A percentile compares a stretch with the other conserved stretches of the same genome.
These are phyloP conservation scores for Gossypium anomalum DNA, from an alignment of 345 rosid genomes.

Conservation along the genomic window DNA sequence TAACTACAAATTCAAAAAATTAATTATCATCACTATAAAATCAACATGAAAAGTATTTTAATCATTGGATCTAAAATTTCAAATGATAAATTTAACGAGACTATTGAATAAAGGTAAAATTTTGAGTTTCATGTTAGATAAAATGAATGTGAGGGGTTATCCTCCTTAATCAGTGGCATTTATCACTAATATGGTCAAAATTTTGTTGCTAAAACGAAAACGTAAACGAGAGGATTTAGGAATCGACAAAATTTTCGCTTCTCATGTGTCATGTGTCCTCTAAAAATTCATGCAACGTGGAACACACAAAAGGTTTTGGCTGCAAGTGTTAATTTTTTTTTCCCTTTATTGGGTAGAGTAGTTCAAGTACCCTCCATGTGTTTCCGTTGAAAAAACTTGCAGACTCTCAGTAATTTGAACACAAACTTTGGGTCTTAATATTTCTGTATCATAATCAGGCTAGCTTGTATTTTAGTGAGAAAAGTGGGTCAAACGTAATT, in stretches of 20 bases:
- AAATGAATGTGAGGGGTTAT: too few species aligned
- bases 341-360: neutral
- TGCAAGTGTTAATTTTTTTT: neutral
- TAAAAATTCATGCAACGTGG: neutral
- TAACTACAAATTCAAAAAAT: too few species aligned
- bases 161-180: neutral
- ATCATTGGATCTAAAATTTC: too few species aligned
- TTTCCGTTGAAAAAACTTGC: neutral
- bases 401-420: neutral
- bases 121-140: too few species aligned
- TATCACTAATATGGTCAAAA: neutral
- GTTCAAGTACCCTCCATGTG: constrained; percentile 3
- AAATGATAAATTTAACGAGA: too few species aligned
- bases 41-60: too few species aligned
- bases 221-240: neutral
- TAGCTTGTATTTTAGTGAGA: neutral
- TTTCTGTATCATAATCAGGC: neutral
- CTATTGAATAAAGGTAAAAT: too few species aligned
- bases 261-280: neutral
- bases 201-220: neutral
- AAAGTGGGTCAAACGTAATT: neutral
- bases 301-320: neutral
- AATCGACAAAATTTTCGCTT: neutral
- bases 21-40: too few species aligned
- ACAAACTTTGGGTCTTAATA: neutral